These are phyloP conservation scores for Paradendryphiella salina DNA, from an alignment of 2,329 filamentous ascomycete genomes.

Conservation along the genomic window DNA sequence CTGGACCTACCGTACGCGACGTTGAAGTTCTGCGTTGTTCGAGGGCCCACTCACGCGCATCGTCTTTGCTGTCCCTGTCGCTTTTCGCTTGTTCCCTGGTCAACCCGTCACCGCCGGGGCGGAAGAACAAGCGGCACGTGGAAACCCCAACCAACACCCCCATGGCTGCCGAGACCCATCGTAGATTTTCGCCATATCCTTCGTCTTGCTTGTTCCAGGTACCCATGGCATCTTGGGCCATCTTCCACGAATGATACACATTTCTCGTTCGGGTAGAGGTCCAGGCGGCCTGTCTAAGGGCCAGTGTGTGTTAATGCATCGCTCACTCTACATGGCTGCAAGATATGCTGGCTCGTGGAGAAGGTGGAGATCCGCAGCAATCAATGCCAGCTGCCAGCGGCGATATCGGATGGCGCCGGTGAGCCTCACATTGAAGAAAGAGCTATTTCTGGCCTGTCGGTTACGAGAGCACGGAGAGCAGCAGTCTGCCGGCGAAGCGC, in stretches of 20 bases:
- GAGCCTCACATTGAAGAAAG: not conserved
- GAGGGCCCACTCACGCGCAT: conserved; percentile 21
- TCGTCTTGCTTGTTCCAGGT: not conserved
- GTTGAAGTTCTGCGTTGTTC: conserved; percentile 33
- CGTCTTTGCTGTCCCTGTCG: conserved; percentile 32
- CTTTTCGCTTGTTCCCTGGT: conserved; percentile 25
- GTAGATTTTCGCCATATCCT: not conserved
- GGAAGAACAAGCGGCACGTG: conserved; percentile 22
- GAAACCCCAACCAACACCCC: conserved; percentile 6
- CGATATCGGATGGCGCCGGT: conserved; percentile 2
- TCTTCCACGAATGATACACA: not conserved
- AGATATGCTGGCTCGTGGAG: not conserved
- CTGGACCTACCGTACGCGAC: conserved; percentile 32
- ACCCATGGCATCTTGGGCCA: not conserved
- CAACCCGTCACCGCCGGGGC: conserved; percentile 21
- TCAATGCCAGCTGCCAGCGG: not conserved
- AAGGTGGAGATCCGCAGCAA: conserved; percentile 3
- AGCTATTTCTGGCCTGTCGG: conserved; percentile 13
- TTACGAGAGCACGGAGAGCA: conserved; percentile 12
- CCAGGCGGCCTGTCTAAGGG: not conserved
- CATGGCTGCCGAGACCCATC: not conserved
- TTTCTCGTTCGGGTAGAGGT: not conserved
- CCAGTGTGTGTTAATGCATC: not conserved
- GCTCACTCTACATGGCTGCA: not conserved
- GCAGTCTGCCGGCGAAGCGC: conserved; percentile 28